Conservation (phyloP, 2,329 filamentous ascomycete species). For the Tolypocladium tundrense region DNA sequence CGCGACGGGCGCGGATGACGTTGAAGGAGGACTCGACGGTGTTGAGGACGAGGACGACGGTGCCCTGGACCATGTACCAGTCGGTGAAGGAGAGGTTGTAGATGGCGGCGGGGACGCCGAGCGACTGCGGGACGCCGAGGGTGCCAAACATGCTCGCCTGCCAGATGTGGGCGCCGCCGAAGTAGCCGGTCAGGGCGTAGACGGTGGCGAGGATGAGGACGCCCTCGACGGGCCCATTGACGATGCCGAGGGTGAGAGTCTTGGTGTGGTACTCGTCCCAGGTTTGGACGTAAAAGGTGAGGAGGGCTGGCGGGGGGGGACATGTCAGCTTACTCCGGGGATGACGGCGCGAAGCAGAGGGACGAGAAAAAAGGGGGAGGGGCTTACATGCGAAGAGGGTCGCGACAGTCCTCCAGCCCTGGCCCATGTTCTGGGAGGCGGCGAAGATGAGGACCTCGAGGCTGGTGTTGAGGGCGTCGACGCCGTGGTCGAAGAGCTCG, state of each 20-base stretch:
- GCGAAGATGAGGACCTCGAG: slow-evolving; percentile 89
- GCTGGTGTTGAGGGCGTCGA: slow-evolving; percentile 94
- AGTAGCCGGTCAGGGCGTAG: slow-evolving; percentile 72
- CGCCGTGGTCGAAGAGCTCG: slow-evolving; percentile 94
- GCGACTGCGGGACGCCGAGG: slow-evolving; percentile 54
- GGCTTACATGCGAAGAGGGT: slow-evolving; percentile 69
- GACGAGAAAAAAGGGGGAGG: slow-evolving; percentile 7
- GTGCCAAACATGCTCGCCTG: slow-evolving; percentile 67
- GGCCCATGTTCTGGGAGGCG: slow-evolving; percentile 83
- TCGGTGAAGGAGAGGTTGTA: slow-evolving; percentile 81
- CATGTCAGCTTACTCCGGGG: neutral
- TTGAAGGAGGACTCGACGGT: slow-evolving; percentile 70
- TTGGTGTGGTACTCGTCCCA: slow-evolving; percentile 99
- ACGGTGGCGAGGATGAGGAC: slow-evolving; percentile 74
- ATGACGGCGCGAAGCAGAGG: neutral
- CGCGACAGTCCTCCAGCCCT: slow-evolving; percentile 80
- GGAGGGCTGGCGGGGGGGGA: slow-evolving; percentile 46
- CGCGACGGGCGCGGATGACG: slow-evolving; percentile 71
- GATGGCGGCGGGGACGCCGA: slow-evolving; percentile 56
- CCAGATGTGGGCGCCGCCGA: slow-evolving; percentile 91
- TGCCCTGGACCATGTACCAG: slow-evolving; percentile 86
- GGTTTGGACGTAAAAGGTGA: slow-evolving; percentile 98
- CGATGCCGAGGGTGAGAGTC: slow-evolving; percentile 79
- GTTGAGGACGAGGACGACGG: slow-evolving; percentile 73
- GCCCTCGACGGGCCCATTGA: slow-evolving; percentile 93